phyloP scores from a whole-genome alignment of 2,329 filamentous ascomycete genomes.

The Pseudopithomyces chartarum region DNA sequence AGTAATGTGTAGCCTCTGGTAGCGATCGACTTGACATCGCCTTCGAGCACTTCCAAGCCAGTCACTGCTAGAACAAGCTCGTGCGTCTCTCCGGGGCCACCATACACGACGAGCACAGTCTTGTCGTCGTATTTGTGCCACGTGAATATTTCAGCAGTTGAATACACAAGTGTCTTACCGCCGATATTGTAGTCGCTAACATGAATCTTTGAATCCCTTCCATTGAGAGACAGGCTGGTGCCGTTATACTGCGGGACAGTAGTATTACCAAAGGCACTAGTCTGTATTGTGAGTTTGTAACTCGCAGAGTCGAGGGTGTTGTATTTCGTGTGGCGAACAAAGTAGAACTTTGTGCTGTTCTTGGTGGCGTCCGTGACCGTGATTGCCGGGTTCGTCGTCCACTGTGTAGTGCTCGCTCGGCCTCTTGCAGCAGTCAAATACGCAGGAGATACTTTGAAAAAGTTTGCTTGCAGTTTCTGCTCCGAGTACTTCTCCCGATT shows the following conservation, averaged over 20 bases:
- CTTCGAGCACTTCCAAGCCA: slow-evolving; percentile 47
- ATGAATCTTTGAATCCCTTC: slow-evolving; percentile 70
- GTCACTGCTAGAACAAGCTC: slow-evolving; percentile 60
- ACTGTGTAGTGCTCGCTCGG: slow-evolving; percentile 34
- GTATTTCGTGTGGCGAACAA: slow-evolving; percentile 69
- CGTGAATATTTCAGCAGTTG: slow-evolving; percentile 70
- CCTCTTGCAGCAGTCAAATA: slow-evolving; percentile 61
- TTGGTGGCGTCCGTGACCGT: slow-evolving; percentile 67
- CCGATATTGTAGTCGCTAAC: slow-evolving; percentile 70
- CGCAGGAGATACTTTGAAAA: slow-evolving; percentile 72
- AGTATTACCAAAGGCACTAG: slow-evolving; percentile 59
- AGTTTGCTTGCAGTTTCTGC: slow-evolving; percentile 76
- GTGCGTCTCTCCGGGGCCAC: slow-evolving; percentile 64
- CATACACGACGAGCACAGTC: slow-evolving; percentile 68
- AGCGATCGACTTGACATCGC: slow-evolving; percentile 44
- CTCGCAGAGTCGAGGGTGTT: slow-evolving; percentile 60
- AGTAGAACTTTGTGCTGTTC: slow-evolving; percentile 63
- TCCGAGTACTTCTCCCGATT: slow-evolving; percentile 79
- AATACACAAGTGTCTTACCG: slow-evolving; percentile 66
- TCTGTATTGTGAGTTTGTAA: slow-evolving; percentile 68
- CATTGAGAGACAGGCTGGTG: slow-evolving; percentile 59
- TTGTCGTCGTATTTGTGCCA: slow-evolving; percentile 67
- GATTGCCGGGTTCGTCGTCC: slow-evolving; percentile 52
- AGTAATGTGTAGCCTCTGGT: slow-evolving; percentile 53
- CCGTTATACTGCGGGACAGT: slow-evolving; percentile 64